Base-by-base conservation (phyloP, 768 basidiomycete genomes). In the Coprinopsis marcescibilis region DNA sequence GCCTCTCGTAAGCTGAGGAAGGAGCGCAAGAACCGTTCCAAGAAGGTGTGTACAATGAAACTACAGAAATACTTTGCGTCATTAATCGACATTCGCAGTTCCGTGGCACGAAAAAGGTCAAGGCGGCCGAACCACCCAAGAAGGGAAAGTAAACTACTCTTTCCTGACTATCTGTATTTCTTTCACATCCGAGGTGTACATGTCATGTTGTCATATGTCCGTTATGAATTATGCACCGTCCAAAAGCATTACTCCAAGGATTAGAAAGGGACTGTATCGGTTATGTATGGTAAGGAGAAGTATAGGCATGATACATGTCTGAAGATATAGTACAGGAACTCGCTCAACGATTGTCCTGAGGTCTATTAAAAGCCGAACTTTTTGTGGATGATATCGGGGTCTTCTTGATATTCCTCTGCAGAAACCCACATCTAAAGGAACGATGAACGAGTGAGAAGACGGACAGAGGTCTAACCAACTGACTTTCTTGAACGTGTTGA, bases 1-100 rank as follows among this genome's bases (percentile, higher is more conserved):
- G 74, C 95, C 45, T 92, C 91, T 55, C 87, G 96, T 63, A 98
- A 98, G 69, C 83, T 98, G 70, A 86, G 96, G 70, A 97, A 98
- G 77, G 95, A 98, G 77, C 83, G 96, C 62, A 99, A 99, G 82
- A 99, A 99, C 75, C 85, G 95, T 65, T 81, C 88, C 53, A 99
- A 99, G 88, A 98, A 97, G 85, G 94, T 91, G 21, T 15, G 50
- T 30, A 21, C n/a, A n/a, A n/a, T n/a, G n/a, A n/a, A n/a, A n/a
- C n/a, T n/a, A n/a, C n/a, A n/a, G n/a, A n/a, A n/a, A n/a, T n/a
- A n/a, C n/a, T n/a, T n/a, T n/a, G n/a, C 37, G 47, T 48, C 40
- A 43, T 51, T 48, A n/a, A n/a, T n/a, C n/a, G n/a, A n/a, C n/a
- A n/a, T n/a, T n/a, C n/a, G n/a, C 58, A 97, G 93, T 70, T 93